A percentile compares a stretch with the other conserved stretches of the same genome.
Conservation (phyloP, 179 eudicot genomes). For the Drosera spatulata region DNA sequence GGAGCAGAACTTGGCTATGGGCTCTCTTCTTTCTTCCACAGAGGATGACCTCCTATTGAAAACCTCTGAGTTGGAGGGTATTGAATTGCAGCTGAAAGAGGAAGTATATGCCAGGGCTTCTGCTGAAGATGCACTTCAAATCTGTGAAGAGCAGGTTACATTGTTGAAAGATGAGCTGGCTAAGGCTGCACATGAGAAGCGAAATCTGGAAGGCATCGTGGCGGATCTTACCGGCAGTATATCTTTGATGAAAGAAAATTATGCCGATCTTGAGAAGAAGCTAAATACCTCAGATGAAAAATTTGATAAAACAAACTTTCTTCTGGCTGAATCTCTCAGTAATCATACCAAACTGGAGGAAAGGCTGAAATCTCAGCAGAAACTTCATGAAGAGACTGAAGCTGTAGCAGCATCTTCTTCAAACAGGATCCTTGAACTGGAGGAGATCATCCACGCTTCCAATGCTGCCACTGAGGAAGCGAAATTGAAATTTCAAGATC, state of each 20-base stretch:
- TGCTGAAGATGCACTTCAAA: constrained; percentile 15
- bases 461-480: no score
- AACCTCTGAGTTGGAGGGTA: constrained; percentile 32
- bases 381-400: constrained; percentile 43
- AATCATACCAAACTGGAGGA: constrained; percentile 41
- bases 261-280: constrained; percentile 28
- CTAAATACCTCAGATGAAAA: constrained; percentile 45
- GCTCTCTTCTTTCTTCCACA: constrained; percentile 24
- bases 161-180: constrained; percentile 26
- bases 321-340: constrained; percentile 31
- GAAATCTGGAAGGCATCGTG: constrained; percentile 23
- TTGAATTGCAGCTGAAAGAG: constrained; percentile 31
- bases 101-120: constrained; percentile 29
- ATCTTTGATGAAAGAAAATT: constrained; percentile 20
- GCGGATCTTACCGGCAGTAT: constrained; percentile 25
- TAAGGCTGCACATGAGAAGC: constrained; percentile 10
- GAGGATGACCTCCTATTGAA: constrained; percentile 37
- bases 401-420: constrained; percentile 15
- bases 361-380: constrained; percentile 38
- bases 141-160: constrained; percentile 18
- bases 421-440: no score
- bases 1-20: constrained; percentile 29
- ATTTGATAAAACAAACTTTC: constrained; percentile 35
- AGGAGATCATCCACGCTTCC: no score
- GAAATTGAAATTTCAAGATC: no score